Evolutionary conservation across 768 basidiomycete species (phyloP).

Genomic region (Tubosaeta sp.): DNA sequence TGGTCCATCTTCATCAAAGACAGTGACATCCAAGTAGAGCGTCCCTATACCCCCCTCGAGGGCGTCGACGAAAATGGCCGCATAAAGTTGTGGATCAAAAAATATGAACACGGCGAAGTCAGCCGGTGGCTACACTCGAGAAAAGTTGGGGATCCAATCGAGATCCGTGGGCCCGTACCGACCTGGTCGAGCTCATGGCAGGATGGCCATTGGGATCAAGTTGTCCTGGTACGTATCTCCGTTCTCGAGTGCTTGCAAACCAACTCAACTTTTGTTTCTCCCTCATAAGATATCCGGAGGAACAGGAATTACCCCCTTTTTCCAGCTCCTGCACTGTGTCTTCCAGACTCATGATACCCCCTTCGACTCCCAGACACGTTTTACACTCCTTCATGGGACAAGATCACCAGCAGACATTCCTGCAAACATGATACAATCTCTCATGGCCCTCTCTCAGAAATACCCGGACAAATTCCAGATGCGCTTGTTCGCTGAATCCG

Average conservation of each 20-base stretch:
- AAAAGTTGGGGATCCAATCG: slow-evolving; percentile 59
- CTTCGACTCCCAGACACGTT: slow-evolving; percentile 41
- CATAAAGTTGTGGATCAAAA: slow-evolving; percentile 80
- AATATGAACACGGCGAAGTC: slow-evolving; percentile 74
- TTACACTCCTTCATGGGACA: slow-evolving; percentile 73
- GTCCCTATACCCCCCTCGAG: slow-evolving; percentile 78
- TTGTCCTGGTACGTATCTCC: slow-evolving; percentile 57
- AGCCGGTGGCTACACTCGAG: slow-evolving; percentile 79
- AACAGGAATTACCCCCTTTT: slow-evolving; percentile 84
- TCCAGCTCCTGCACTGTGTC: slow-evolving; percentile 62
- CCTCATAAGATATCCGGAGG: slow-evolving; percentile 77
- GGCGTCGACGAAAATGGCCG: slow-evolving; percentile 63
- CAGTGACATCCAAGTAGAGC: slow-evolving; percentile 83
- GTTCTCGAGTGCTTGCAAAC: background rate
- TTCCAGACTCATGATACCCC: slow-evolving; percentile 33
- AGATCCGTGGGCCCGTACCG: slow-evolving; percentile 69
- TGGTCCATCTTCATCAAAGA: slow-evolving; percentile 84
- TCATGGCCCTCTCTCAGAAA: slow-evolving; percentile 43
- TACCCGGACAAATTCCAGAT: slow-evolving; percentile 56
- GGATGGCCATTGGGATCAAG: slow-evolving; percentile 68
- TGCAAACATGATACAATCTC: slow-evolving; percentile 52
- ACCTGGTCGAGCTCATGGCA: slow-evolving; percentile 52
- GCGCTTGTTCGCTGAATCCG: slow-evolving; percentile 58
- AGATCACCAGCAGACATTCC: slow-evolving; percentile 60
- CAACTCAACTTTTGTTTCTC: background rate